phyloP scores from a whole-genome alignment of 2,329 filamentous ascomycete genomes.

The Colletotrichum tropicale region DNA sequence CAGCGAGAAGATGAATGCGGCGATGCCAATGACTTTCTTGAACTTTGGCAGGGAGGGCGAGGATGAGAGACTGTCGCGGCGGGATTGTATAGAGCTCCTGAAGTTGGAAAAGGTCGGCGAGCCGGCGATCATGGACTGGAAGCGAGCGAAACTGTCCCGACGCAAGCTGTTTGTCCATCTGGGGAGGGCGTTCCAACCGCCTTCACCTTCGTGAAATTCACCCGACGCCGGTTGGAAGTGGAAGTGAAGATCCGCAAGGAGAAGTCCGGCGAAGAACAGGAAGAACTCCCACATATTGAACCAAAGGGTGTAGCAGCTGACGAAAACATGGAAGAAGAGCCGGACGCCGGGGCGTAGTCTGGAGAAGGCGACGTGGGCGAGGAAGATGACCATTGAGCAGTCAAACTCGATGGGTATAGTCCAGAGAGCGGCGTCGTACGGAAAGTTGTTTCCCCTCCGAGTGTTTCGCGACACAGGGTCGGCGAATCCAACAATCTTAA shows the following conservation, averaged over 20 bases:
- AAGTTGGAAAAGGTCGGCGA: neutral
- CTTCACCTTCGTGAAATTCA: neutral
- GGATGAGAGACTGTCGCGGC: neutral
- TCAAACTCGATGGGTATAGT: slow-evolving; percentile 67
- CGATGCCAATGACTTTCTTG: neutral
- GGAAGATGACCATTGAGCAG: slow-evolving; percentile 61
- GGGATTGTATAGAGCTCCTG: neutral
- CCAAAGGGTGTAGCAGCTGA: slow-evolving; percentile 44
- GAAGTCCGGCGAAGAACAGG: slow-evolving; percentile 8
- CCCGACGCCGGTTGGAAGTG: slow-evolving; percentile 32
- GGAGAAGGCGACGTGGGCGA: slow-evolving; percentile 54
- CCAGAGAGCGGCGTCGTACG: slow-evolving; percentile 64
- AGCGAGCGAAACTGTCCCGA: neutral
- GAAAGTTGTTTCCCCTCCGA: slow-evolving; percentile 8
- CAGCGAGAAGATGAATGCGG: neutral
- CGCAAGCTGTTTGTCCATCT: neutral
- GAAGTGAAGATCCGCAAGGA: neutral
- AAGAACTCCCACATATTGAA: slow-evolving; percentile 1
- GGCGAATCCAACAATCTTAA: slow-evolving; percentile 51
- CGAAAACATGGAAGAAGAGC: slow-evolving; percentile 39
- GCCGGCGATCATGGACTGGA: neutral
- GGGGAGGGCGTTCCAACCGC: neutral
- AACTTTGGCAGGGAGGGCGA: neutral
- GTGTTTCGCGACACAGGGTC: slow-evolving; percentile 54
- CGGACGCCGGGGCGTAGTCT: slow-evolving; percentile 47